These are phyloP conservation scores for Melampsora abietis-canadensis DNA, from an alignment of 1,284 basidiomycete genomes.

Conservation along the genomic window DNA sequence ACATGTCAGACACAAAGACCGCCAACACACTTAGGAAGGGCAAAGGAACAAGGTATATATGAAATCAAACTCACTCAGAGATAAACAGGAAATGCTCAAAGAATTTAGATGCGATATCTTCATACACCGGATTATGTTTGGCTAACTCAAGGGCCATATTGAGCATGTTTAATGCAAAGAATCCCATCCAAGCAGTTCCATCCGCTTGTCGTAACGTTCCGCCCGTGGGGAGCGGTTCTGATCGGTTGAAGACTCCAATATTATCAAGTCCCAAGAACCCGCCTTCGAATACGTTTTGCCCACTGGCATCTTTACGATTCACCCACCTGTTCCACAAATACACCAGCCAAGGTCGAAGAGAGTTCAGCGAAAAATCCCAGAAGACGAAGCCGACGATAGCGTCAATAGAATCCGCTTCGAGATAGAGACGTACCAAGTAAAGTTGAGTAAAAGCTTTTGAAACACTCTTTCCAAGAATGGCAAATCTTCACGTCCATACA, in stretches of 20 bases:
- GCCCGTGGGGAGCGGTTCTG: constrained; percentile 89
- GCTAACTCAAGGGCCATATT: constrained; percentile 95
- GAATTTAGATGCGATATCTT: constrained; percentile 99
- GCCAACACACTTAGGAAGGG: neutral
- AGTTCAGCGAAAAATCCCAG: constrained; percentile 28
- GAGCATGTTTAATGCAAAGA: constrained; percentile 94
- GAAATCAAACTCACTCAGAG: constrained; percentile 60
- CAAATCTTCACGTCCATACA: constrained; percentile 84
- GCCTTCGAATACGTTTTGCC: constrained; percentile 95
- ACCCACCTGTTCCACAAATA: constrained; percentile 69
- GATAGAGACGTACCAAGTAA: constrained; percentile 69
- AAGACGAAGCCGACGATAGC: constrained; percentile 5
- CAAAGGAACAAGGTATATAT: neutral
- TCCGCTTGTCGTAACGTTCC: constrained; percentile 89
- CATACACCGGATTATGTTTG: constrained; percentile 94
- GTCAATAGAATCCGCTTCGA: neutral
- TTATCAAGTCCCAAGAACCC: constrained; percentile 97
- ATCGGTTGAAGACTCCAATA: constrained; percentile 96
- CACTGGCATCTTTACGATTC: constrained; percentile 90
- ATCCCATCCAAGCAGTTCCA: constrained; percentile 99
- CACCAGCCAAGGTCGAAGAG: neutral
- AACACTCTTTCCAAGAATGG: constrained; percentile 94
- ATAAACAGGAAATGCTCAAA: constrained; percentile 97
- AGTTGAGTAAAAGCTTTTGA: constrained; percentile 93
- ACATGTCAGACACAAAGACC: neutral